phyloP scores from a whole-genome alignment of 2,329 filamentous ascomycete species.

The Gaeumannomyces sp. region DNA sequence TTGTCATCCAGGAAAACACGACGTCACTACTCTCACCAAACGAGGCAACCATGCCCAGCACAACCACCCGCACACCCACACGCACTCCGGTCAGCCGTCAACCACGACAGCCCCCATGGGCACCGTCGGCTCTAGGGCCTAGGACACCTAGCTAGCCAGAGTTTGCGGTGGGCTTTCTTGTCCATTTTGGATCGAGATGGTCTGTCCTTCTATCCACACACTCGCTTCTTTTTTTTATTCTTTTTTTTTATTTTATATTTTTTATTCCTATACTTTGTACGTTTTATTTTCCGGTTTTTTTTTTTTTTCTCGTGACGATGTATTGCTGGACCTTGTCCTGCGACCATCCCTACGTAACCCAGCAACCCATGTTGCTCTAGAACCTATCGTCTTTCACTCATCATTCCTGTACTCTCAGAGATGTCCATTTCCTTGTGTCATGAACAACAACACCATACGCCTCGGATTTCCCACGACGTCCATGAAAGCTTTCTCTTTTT shows the following conservation, averaged over 20 bases:
- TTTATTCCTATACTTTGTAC: no score
- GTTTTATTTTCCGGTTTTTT: constrained; percentile 1
- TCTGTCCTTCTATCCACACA: no score
- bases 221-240: neutral
- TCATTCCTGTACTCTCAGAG: neutral
- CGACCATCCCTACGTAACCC: no score
- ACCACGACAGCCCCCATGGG: constrained; percentile 12
- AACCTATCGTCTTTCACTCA: neutral
- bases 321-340: no score
- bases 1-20: constrained; percentile 57
- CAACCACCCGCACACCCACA: constrained; percentile 18
- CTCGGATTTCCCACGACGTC: neutral
- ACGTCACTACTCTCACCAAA: constrained; percentile 56
- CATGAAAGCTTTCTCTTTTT: neutral
- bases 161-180: neutral
- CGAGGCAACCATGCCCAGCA: constrained; percentile 35
- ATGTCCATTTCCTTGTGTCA: neutral
- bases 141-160: no score
- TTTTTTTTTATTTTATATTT: neutral
- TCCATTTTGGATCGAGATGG: neutral
- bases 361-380: no score
- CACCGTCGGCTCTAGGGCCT: constrained; percentile 3
- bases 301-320: no score
- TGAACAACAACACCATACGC: neutral
- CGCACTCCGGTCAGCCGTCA: constrained; percentile 12